A percentile compares a stretch with the other conserved stretches of the same genome.
phyloP scores from a whole-genome alignment of 2,329 filamentous ascomycete genomes.

The Dothistroma septosporum region DNA sequence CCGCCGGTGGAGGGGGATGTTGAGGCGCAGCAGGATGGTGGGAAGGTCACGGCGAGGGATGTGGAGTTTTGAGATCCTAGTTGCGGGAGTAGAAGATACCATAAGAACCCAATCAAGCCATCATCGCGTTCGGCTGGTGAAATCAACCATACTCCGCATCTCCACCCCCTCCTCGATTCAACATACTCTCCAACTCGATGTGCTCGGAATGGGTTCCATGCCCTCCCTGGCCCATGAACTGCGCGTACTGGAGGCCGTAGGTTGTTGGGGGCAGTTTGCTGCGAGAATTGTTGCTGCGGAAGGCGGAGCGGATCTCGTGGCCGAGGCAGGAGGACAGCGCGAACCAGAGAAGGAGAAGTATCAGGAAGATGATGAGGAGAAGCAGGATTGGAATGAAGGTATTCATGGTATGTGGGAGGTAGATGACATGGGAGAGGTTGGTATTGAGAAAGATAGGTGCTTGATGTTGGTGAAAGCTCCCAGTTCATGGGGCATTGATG shows the following conservation, averaged over 20 bases:
- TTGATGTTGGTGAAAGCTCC: not conserved
- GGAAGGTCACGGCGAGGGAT: conserved; percentile 54
- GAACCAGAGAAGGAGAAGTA: conserved; percentile 43
- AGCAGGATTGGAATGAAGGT: conserved; percentile 21
- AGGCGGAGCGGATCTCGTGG: conserved; percentile 47
- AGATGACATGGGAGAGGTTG: conserved; percentile 11
- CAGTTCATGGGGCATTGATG: not conserved
- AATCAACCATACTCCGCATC: conserved; percentile 3
- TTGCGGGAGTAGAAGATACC: not conserved
- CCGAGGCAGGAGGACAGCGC: conserved; percentile 55
- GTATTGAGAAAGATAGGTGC: conserved; percentile 3
- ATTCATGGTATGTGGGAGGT: too few species aligned
- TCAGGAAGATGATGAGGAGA: conserved; percentile 22
- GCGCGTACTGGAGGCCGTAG: conserved; percentile 55
- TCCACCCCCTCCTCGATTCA: conserved; percentile 33
- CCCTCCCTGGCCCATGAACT: conserved; percentile 51
- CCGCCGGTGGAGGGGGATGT: conserved; percentile 78
- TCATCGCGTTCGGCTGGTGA: not conserved
- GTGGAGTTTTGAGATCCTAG: conserved; percentile 63
- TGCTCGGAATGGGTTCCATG: conserved; percentile 56
- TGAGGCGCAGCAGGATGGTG: conserved; percentile 53
- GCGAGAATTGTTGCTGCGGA: conserved; percentile 38
- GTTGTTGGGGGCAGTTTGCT: conserved; percentile 41
- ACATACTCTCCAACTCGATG: conserved; percentile 60
- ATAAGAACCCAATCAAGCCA: not conserved